These are phyloP conservation scores for Rhinocladiella mackenziei DNA, from an alignment of 2,329 filamentous ascomycete species.

Conservation along the genomic window DNA sequence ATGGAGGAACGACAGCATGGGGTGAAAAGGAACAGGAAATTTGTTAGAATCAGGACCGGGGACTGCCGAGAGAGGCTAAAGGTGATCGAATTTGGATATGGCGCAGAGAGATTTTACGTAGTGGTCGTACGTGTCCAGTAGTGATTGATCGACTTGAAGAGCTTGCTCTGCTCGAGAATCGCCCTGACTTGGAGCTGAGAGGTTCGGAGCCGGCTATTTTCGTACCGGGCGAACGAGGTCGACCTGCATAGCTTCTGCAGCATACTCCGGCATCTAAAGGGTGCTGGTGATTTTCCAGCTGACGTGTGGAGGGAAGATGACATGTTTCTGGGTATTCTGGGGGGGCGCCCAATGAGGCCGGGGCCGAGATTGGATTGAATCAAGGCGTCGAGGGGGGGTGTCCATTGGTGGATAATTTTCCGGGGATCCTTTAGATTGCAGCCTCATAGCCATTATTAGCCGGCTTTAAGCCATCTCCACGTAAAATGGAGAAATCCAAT, in stretches of 20 bases:
- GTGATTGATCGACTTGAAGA: no score
- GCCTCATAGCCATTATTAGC: no score
- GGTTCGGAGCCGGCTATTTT: no score
- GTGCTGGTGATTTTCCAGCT: no score
- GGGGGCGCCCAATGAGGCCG: not conserved
- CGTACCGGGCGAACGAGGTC: constrained; percentile 4
- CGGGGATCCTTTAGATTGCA: constrained; percentile 14
- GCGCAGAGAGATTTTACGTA: constrained; percentile 12
- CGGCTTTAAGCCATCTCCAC: not conserved
- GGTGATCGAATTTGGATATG: not conserved
- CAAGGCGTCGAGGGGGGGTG: not conserved
- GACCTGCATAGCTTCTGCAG: constrained; percentile 9
- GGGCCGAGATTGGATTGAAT: not conserved
- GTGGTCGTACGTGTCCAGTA: no score
- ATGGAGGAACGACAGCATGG: constrained; percentile 3
- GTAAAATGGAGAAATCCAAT: no score
- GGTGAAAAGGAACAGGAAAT: constrained; percentile 15
- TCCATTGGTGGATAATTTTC: constrained; percentile 18
- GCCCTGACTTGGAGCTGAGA: no score
- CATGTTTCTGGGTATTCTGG: constrained; percentile 4
- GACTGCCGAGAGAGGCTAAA: not conserved
- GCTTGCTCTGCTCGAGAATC: no score
- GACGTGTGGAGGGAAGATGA: constrained; percentile 8
- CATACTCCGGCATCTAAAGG: not conserved
- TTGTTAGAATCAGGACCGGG: constrained; percentile 16